Evolutionary conservation across 306 rosid genomes (phyloP).

Genomic region (Rubus parviflorus): DNA sequence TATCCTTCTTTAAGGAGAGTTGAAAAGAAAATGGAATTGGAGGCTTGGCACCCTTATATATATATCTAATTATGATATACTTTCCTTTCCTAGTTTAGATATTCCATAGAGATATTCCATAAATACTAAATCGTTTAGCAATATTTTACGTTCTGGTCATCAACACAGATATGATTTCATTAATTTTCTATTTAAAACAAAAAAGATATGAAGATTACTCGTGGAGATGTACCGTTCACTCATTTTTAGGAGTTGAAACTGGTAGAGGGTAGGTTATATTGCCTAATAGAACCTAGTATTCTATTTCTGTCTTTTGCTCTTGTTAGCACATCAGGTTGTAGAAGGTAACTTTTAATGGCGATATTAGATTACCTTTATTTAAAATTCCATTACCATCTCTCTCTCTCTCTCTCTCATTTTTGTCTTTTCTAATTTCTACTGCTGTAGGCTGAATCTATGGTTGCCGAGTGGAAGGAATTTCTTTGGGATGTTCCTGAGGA

Average conservation of each 20-base stretch:
- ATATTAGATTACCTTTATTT: neutral
- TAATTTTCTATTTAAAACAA: neutral
- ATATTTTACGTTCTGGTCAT: neutral
- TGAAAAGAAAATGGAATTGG: neutral
- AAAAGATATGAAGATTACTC: neutral
- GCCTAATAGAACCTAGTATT: neutral
- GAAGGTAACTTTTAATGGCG: neutral
- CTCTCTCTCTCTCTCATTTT: neutral
- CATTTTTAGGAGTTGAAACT: neutral
- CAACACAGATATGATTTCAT: neutral
- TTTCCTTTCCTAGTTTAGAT: neutral
- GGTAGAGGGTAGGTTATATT: neutral
- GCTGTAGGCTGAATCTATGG: conserved; percentile 93
- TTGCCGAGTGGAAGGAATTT: conserved; percentile 95
- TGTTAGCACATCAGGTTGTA: neutral
- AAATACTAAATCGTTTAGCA: no score
- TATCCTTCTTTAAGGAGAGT: neutral
- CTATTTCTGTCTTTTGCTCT: neutral
- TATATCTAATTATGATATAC: neutral
- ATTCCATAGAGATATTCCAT: neutral
- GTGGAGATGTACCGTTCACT: neutral
- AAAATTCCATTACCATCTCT: neutral
- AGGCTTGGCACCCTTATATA: neutral
- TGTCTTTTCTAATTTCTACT: conserved; percentile 11
- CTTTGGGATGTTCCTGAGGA: conserved; percentile 99